phyloP scores from a whole-genome alignment of 75 land plant species.

The Picea sitchensis region DNA sequence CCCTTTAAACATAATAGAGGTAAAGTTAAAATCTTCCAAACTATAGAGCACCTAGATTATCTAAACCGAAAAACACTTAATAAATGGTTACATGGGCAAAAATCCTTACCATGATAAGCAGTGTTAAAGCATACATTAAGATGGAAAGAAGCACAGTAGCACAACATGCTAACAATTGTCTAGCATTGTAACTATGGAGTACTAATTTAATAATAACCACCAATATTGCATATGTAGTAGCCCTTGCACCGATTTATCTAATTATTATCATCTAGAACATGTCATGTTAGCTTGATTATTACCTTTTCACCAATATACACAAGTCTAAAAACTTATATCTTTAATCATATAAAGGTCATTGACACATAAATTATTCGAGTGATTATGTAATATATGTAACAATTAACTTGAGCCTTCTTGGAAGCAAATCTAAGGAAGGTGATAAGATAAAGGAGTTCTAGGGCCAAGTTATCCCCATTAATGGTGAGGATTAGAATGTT shows the following conservation, averaged over 20 bases:
- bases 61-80: too few relatives aligned
- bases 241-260: conserved; percentile 16
- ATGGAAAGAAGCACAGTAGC: conserved; percentile 20
- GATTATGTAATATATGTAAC: too few relatives aligned
- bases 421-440: conserved; percentile 48
- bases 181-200: too few relatives aligned
- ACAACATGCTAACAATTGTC: conserved; percentile 14
- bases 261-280: conserved; percentile 2
- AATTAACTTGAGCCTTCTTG: conserved; percentile 7
- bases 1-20: too few relatives aligned
- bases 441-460: conserved; percentile 48
- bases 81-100: too few relatives aligned
- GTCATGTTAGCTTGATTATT: conserved; percentile 9
- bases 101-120: conserved; percentile 47
- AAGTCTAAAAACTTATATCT: too few relatives aligned
- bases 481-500: conserved; percentile 68
- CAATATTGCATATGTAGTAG: conserved; percentile 6
- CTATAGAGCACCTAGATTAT: too few relatives aligned
- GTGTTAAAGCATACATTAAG: conserved; percentile 59
- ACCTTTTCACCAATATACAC: too few relatives aligned
- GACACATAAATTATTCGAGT: too few relatives aligned
- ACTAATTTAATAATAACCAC: too few relatives aligned
- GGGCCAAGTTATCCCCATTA: conserved; percentile 47
- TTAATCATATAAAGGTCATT: too few relatives aligned
- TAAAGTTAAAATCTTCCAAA: too few relatives aligned